Evolutionary conservation across 352 stramenopile genomes (phyloP).

Genomic region (Phytophthora sansomeana): DNA sequence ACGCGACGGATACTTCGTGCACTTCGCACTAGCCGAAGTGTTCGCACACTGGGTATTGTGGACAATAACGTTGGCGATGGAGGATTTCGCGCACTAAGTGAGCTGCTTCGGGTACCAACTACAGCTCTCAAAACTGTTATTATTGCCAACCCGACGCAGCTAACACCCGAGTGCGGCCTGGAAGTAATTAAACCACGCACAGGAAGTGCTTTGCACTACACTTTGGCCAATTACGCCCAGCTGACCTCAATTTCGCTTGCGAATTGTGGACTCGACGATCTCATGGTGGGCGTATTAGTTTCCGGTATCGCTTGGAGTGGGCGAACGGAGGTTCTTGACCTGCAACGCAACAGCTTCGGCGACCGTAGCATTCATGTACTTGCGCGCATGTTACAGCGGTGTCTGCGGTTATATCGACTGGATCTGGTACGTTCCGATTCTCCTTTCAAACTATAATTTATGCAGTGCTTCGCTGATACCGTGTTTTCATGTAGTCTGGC

Average conservation of each 20-base stretch:
- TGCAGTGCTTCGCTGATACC: background rate
- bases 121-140: slow-evolving; percentile 28
- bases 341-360: slow-evolving; percentile 45
- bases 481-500: slow-evolving; percentile 33
- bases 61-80: slow-evolving; percentile 48
- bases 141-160: slow-evolving; percentile 42
- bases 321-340: slow-evolving; percentile 41
- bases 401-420: slow-evolving; percentile 36
- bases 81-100: slow-evolving; percentile 42
- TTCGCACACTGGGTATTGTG: slow-evolving; percentile 33
- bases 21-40: slow-evolving; percentile 35
- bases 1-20: slow-evolving; percentile 36
- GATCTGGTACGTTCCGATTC: slow-evolving; percentile 43
- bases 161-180: slow-evolving; percentile 33
- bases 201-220: slow-evolving; percentile 39
- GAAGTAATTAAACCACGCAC: slow-evolving; percentile 30
- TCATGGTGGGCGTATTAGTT: slow-evolving; percentile 45
- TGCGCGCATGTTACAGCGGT: slow-evolving; percentile 44
- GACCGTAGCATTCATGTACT: slow-evolving; percentile 42
- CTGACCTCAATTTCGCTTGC: slow-evolving; percentile 41
- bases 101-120: slow-evolving; percentile 35
- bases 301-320: slow-evolving; percentile 51
- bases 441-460: background rate
- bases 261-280: slow-evolving; percentile 50
- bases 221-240: slow-evolving; percentile 43